phyloP scores from a whole-genome alignment of 148 eudicot genomes.

The Nepenthes mirabilis region DNA sequence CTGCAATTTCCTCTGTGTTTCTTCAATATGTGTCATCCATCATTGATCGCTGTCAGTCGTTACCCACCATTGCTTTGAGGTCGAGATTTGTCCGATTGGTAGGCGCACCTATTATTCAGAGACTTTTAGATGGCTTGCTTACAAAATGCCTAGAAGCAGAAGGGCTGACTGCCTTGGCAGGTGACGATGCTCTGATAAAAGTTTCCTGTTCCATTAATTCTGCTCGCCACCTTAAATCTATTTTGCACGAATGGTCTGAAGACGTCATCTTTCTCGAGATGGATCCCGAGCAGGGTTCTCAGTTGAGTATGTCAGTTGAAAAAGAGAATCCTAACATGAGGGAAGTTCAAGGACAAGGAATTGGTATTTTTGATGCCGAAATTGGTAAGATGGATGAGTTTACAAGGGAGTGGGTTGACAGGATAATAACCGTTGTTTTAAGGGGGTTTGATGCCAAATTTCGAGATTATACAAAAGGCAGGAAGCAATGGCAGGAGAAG shows the following conservation, averaged over 20 bases:
- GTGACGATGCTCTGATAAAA: conserved; percentile 62
- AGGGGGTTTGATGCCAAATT: conserved; percentile 64
- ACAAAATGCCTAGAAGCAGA: conserved; percentile 87
- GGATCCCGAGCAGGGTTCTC: conserved; percentile 29
- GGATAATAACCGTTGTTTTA: conserved; percentile 54
- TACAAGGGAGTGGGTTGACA: conserved; percentile 73
- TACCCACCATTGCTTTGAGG: conserved; percentile 52
- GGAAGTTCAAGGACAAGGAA: conserved; percentile 18
- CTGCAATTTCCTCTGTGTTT: conserved; percentile 43
- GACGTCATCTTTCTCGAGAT: conserved; percentile 85
- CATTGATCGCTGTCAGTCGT: conserved; percentile 66
- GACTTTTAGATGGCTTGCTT: conserved; percentile 34
- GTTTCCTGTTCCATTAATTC: conserved; percentile 66
- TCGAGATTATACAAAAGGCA: conserved; percentile 69
- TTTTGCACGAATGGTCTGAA: conserved; percentile 70
- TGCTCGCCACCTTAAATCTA: conserved; percentile 41
- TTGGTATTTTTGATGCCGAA: conserved; percentile 47
- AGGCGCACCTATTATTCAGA: conserved; percentile 40
- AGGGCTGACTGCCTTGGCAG: conserved; percentile 80
- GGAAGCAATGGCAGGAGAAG: conserved; percentile 84
- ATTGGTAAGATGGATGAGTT: conserved; percentile 50
- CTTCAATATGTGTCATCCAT: conserved; percentile 48
- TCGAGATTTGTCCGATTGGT: conserved; percentile 50
- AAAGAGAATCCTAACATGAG: conserved; percentile 11
- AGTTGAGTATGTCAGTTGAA: conserved; percentile 11